Percentiles rank a stretch among this genome's conserved stretches.
Conservation (phyloP, 352 stramenopile genomes). For the Phytophthora europaea region DNA sequence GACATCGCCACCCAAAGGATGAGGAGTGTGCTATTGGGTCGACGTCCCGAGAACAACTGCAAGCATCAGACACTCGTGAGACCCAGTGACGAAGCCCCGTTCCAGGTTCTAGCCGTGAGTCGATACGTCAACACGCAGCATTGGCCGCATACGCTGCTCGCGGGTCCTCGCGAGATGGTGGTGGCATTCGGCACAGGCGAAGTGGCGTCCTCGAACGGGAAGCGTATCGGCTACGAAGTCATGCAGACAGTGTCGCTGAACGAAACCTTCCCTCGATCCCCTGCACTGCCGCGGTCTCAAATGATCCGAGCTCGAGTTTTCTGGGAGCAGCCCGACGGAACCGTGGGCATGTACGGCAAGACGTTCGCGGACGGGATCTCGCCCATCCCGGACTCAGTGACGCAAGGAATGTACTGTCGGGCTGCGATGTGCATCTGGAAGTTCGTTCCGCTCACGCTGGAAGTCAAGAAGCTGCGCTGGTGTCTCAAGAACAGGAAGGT, state of each 20-base stretch:
- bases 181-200: slow-evolving; percentile 20
- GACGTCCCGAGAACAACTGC: slow-evolving; percentile 19
- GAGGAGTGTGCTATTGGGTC: slow-evolving; percentile 22
- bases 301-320: slow-evolving; percentile 32
- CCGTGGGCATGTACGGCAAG: slow-evolving; percentile 34
- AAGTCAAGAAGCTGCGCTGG: slow-evolving; percentile 38
- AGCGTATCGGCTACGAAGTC: slow-evolving; percentile 33
- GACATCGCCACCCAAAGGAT: slow-evolving; percentile 26
- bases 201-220: slow-evolving; percentile 19
- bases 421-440: slow-evolving; percentile 30
- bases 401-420: slow-evolving; percentile 25
- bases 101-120: slow-evolving; percentile 25
- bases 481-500: slow-evolving; percentile 38
- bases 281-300: slow-evolving; percentile 21
- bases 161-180: slow-evolving; percentile 29
- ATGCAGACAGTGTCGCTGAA: slow-evolving; percentile 26
- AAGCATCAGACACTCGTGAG: slow-evolving; percentile 15
- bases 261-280: slow-evolving; percentile 1
- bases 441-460: slow-evolving; percentile 30
- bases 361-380: slow-evolving; percentile 31
- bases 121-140: slow-evolving; percentile 29
- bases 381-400: slow-evolving; percentile 28
- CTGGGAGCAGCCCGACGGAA: slow-evolving; percentile 28
- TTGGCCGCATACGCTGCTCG: slow-evolving; percentile 31
- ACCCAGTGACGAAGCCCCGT: slow-evolving; percentile 11